Conservation (phyloP, 306 rosid species). For the Acacia confusa region DNA sequence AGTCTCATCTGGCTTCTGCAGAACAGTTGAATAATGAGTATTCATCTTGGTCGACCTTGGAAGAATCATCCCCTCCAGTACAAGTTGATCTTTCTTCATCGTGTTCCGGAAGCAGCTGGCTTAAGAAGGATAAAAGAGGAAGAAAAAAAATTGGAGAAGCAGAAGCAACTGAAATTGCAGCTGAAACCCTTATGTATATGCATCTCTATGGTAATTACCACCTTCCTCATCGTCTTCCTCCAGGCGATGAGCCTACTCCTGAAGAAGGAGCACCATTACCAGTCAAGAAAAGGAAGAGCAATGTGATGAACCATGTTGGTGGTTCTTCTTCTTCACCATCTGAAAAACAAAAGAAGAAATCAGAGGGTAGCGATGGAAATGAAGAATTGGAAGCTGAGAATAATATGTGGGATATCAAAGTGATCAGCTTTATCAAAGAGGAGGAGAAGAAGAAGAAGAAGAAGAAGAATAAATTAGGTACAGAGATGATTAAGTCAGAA, state of each 20-base stretch:
- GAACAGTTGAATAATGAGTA: too few species aligned
- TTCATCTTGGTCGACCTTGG: not conserved
- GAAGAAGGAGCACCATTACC: not conserved
- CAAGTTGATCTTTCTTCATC: not conserved
- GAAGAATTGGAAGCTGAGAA: not conserved
- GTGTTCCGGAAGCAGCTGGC: conserved; percentile 19
- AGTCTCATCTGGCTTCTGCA: not conserved
- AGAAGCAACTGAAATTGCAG: not conserved
- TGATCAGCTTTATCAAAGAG: not conserved
- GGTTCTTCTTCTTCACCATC: not conserved
- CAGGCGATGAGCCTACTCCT: not conserved
- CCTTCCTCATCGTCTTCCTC: not conserved
- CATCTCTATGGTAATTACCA: not conserved
- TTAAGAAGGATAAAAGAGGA: conserved; percentile 23
- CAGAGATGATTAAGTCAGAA: not conserved
- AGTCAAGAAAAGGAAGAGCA: not conserved
- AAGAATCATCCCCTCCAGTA: not conserved
- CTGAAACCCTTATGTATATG: not conserved
- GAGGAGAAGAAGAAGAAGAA: not conserved
- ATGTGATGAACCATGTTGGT: not conserved
- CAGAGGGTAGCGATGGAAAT: not conserved
- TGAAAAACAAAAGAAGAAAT: not conserved
- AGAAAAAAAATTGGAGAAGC: not conserved
- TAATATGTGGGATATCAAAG: not conserved
- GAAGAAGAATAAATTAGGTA: not conserved